Percentiles rank a stretch among this genome's conserved stretches.
These are phyloP conservation scores for Pythium diclinum DNA, from an alignment of 352 stramenopile species.

Conservation along the genomic window DNA sequence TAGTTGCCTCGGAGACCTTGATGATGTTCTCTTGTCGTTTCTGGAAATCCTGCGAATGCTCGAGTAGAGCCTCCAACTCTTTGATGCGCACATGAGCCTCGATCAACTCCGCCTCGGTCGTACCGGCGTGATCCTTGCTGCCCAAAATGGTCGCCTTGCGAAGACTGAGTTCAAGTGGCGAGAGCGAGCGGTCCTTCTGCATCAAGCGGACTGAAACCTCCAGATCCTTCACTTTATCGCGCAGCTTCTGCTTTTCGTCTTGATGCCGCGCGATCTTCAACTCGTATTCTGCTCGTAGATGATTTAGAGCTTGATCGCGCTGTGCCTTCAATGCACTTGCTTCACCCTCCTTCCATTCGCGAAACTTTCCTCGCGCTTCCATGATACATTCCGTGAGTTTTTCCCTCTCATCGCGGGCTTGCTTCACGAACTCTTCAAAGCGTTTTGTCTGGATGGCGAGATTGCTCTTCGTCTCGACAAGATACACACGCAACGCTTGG, in stretches of 20 bases:
- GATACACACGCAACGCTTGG: conserved; percentile 32
- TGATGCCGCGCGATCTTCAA: conserved; percentile 63
- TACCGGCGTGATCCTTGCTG: conserved; percentile 40
- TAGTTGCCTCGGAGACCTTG: conserved; percentile 56
- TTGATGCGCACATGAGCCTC: conserved; percentile 48
- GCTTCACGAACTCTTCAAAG: conserved; percentile 46
- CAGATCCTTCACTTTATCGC: conserved; percentile 70
- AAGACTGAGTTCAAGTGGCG: conserved; percentile 57
- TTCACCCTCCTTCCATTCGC: conserved; percentile 66
- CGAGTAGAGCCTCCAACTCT: conserved; percentile 53
- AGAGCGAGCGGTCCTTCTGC: conserved; percentile 61
- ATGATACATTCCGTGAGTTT: conserved; percentile 48
- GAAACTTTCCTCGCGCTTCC: conserved; percentile 55
- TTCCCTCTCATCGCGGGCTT: conserved; percentile 57
- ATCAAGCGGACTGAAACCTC: conserved; percentile 61
- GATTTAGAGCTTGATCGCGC: conserved; percentile 46
- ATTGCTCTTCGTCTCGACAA: conserved; percentile 42
- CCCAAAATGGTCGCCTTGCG: conserved; percentile 59
- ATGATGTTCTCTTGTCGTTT: conserved; percentile 59
- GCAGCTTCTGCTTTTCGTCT: conserved; percentile 71
- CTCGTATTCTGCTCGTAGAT: conserved; percentile 60
- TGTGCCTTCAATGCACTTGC: conserved; percentile 31
- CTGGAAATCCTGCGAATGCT: conserved; percentile 60
- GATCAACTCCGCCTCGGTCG: conserved; percentile 52
- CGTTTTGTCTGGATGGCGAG: conserved; percentile 39